Base-by-base conservation (phyloP, 805 yeast species). In the Debaryomyces tyrocola region DNA sequence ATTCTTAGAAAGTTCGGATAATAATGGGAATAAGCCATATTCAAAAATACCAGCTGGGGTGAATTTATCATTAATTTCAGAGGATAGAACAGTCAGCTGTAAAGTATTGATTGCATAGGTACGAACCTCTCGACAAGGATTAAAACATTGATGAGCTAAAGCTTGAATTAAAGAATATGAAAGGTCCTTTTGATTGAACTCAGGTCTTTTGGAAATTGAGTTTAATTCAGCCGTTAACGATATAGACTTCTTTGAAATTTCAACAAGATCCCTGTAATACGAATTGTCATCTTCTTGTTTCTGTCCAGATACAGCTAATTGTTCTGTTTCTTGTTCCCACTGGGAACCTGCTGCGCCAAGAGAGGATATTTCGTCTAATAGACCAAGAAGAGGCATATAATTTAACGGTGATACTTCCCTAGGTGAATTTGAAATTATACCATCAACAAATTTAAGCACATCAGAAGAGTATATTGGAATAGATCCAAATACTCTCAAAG, bases 131-230 rank as follows among this genome's bases (percentile, higher is more conserved):
- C 88, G 73, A 61, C 96, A 88, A 15, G 96, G 96, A 57, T 90
- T 90, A 60, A 86, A 78, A 61, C 96, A 87, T 62, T 91, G 97
- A 57, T 87, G 92, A 0, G 94, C 90, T 44, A 90, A 73, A 0
- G 95, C 95, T 59, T 89, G 92, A 24, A 87, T 73, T 49, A 88
- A 70, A 1, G 96, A 85, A 52, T 77, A 78, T 54, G 81, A 70
- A 17, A 68, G 44, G 41, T 65, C 69, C 42, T 65, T 59, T 4
- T 63, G 66, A n/a, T 66, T 56, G 49, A 75, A 73, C 3, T 62
- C 60, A 11, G 60, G 55, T 5, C 62, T 51, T 8, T 60, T 60
- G 12, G 74, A 57, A 20, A 73, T 53, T 4, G 67, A 62, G 21
- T 79, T 52, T 44, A 87, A 64, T 3, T 74, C 74, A 7, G 81